These are phyloP conservation scores for Bryum argenteum DNA, from an alignment of 225 moss, liverwort and hornwort genomes.

Conservation along the genomic window DNA sequence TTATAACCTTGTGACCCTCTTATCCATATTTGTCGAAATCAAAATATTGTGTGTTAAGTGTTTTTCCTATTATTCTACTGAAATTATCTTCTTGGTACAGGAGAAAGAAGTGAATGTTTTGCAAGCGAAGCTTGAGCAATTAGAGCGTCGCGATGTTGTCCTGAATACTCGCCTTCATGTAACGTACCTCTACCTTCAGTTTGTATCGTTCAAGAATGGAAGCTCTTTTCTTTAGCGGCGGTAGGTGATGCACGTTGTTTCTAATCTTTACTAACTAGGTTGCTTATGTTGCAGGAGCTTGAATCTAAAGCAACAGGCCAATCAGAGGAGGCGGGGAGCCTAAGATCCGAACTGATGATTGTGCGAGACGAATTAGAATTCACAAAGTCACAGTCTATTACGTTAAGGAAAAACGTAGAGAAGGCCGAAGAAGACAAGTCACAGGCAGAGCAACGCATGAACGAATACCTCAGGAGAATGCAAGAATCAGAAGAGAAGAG, in stretches of 20 bases:
- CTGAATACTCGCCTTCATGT: slow-evolving; percentile 64
- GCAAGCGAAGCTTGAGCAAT: slow-evolving; percentile 60
- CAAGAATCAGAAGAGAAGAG: slow-evolving; percentile 71
- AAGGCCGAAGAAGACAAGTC: slow-evolving; percentile 56
- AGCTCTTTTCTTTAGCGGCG: too few species aligned
- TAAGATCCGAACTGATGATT: slow-evolving; percentile 59
- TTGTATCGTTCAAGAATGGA: too few species aligned
- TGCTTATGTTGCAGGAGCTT: slow-evolving; percentile 55
- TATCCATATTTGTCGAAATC: too few species aligned
- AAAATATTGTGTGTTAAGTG: too few species aligned
- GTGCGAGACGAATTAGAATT: slow-evolving; percentile 52
- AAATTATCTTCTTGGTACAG: slow-evolving; percentile 28
- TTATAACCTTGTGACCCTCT: too few species aligned
- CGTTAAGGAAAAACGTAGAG: slow-evolving; percentile 63
- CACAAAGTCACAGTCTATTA: slow-evolving; percentile 41
- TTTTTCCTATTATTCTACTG: too few species aligned
- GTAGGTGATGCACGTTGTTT: too few species aligned
- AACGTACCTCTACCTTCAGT: not conserved
- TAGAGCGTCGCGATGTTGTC: slow-evolving; percentile 54
- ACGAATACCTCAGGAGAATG: slow-evolving; percentile 43
- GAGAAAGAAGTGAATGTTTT: slow-evolving; percentile 62
- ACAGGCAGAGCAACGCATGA: slow-evolving; percentile 56
- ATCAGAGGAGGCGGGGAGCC: slow-evolving; percentile 45
- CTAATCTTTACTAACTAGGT: too few species aligned
- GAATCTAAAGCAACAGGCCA: slow-evolving; percentile 60